Evolutionary conservation across 441 rosid genomes (phyloP).

Genomic region (Corymbia citriodora): DNA sequence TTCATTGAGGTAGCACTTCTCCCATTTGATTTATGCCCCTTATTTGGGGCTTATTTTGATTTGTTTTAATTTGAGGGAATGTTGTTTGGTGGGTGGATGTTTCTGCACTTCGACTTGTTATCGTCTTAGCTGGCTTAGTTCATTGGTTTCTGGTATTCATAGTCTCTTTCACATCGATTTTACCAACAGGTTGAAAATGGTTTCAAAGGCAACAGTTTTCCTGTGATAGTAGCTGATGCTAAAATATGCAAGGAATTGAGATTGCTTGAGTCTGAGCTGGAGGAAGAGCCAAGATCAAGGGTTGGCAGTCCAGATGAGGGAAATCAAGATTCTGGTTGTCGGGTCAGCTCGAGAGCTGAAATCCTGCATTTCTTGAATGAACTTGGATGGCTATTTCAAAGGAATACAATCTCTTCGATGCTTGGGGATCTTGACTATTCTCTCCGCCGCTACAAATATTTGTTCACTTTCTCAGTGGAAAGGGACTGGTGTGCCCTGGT

Average conservation of each 20-base stretch:
- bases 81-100: not conserved
- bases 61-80: not conserved
- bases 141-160: not conserved
- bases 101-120: not conserved
- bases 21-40: not conserved
- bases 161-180: not conserved
- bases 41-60: not conserved
- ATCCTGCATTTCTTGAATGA: slow-evolving; percentile 71
- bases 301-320: slow-evolving; percentile 42
- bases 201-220: slow-evolving; percentile 77
- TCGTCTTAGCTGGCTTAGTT: not conserved
- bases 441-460: slow-evolving; percentile 61
- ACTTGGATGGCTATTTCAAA: slow-evolving; percentile 94
- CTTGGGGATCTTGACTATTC: slow-evolving; percentile 38
- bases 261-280: slow-evolving; percentile 58
- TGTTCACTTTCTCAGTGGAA: slow-evolving; percentile 67
- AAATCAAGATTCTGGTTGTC: slow-evolving; percentile 22
- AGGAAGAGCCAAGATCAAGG: slow-evolving; percentile 23
- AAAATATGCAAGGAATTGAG: slow-evolving; percentile 75
- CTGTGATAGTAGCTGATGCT: slow-evolving; percentile 74
- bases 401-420: slow-evolving; percentile 19
- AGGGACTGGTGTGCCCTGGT: slow-evolving; percentile 65
- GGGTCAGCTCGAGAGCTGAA: slow-evolving; percentile 54
- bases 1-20: slow-evolving; percentile 68
- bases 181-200: slow-evolving; percentile 77